These are phyloP conservation scores for Straminergon stramineum DNA, from an alignment of 225 moss, liverwort and hornwort genomes.

Conservation along the genomic window DNA sequence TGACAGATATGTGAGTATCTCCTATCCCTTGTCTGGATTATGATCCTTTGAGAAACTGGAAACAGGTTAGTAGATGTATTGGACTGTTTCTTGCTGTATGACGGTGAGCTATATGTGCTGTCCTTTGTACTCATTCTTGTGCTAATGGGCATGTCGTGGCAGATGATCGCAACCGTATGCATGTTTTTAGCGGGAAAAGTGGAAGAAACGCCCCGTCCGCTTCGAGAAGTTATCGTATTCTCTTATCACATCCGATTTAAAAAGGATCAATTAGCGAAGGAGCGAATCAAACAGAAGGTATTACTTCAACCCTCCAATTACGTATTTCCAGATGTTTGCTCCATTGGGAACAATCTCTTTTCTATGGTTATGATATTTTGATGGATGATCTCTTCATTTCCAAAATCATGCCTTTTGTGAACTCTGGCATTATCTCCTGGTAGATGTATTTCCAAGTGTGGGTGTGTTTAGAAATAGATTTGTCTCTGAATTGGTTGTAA, in stretches of 20 bases:
- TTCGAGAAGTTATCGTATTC: constrained; percentile 69
- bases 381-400: not conserved
- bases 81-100: not conserved
- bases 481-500: not conserved
- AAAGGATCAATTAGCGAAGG: constrained; percentile 61
- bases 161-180: constrained; percentile 90
- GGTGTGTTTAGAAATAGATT: not conserved
- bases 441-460: not conserved
- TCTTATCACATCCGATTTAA: constrained; percentile 71
- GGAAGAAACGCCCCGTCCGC: constrained; percentile 78
- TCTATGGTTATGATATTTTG: not conserved
- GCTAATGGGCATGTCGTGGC: constrained; percentile 15
- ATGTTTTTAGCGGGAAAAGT: constrained; percentile 97
- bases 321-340: not conserved
- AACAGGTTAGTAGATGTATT: not conserved
- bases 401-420: not conserved
- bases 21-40: not conserved
- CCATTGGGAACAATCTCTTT: not conserved
- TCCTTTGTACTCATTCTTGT: not conserved
- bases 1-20: constrained; percentile 48
- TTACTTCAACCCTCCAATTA: not conserved
- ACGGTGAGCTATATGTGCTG: not conserved
- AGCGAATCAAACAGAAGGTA: constrained; percentile 71
- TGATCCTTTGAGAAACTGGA: not conserved
- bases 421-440: not conserved